phyloP scores from a whole-genome alignment of 257 asterid species.

The Capsicum pubescens region DNA sequence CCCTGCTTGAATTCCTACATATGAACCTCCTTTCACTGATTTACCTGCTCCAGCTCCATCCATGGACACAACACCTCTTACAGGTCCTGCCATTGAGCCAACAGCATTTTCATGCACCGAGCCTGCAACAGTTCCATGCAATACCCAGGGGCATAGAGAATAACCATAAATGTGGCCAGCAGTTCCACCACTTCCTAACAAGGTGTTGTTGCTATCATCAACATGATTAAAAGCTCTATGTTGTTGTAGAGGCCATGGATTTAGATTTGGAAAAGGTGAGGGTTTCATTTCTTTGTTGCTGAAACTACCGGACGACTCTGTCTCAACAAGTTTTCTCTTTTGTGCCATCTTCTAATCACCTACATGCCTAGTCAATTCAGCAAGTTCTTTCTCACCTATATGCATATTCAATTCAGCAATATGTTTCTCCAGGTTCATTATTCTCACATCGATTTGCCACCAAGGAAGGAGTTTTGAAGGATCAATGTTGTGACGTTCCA shows the following conservation, averaged over 20 bases:
- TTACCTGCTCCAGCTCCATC: slow-evolving; percentile 21
- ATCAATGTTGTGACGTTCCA: slow-evolving; percentile 68
- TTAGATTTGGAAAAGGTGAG: slow-evolving; percentile 36
- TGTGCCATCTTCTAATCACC: slow-evolving; percentile 41
- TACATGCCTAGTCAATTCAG: slow-evolving; percentile 34
- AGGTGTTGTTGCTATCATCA: slow-evolving; percentile 4
- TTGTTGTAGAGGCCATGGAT: slow-evolving; percentile 45
- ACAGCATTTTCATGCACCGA: neutral
- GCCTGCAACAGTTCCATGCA: slow-evolving; percentile 16
- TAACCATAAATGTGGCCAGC: slow-evolving; percentile 19
- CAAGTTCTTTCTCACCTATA: slow-evolving; percentile 31
- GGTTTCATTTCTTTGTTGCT: slow-evolving; percentile 60
- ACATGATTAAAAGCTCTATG: slow-evolving; percentile 35
- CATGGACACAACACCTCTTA: neutral
- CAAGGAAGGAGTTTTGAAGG: slow-evolving; percentile 64
- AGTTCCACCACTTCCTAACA: slow-evolving; percentile 17
- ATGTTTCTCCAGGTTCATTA: slow-evolving; percentile 58
- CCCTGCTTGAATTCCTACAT: too few relatives aligned
- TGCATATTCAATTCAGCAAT: slow-evolving; percentile 22
- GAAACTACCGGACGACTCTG: slow-evolving; percentile 32
- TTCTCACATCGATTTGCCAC: slow-evolving; percentile 71
- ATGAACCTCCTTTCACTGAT: too few relatives aligned
- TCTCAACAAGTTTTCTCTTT: slow-evolving; percentile 63
- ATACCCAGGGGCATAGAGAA: neutral
- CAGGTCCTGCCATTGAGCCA: slow-evolving; percentile 25